Evolutionary conservation across 2,329 filamentous ascomycete species (phyloP).

Genomic region (Trichoderma koningii): DNA sequence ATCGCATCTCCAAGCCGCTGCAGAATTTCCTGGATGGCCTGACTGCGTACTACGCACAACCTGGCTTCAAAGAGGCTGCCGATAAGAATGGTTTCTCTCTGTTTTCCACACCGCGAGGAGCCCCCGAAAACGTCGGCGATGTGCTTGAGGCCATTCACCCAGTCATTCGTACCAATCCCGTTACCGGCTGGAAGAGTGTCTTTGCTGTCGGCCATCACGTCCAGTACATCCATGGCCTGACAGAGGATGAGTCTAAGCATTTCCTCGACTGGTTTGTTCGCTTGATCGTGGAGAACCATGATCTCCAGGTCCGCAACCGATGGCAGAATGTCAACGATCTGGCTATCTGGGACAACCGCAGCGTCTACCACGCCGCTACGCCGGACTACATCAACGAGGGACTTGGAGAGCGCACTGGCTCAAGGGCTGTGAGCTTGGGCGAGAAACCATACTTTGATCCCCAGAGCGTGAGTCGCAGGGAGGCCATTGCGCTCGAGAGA

Average conservation of each 20-base stretch:
- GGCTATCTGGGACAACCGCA: conserved; percentile 68
- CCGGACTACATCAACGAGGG: conserved; percentile 56
- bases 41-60: conserved; percentile 51
- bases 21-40: conserved; percentile 51
- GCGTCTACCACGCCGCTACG: conserved; percentile 55
- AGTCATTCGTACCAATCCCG: conserved; percentile 61
- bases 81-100: conserved; percentile 49
- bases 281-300: conserved; percentile 56
- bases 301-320: conserved; percentile 57
- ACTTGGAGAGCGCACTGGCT: conserved; percentile 45
- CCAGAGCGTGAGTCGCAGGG: conserved; percentile 42
- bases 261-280: conserved; percentile 53
- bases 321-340: conserved; percentile 54
- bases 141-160: conserved; percentile 55
- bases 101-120: conserved; percentile 50
- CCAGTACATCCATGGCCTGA: conserved; percentile 57
- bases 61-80: conserved; percentile 54
- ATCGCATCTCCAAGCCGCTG: conserved; percentile 53
- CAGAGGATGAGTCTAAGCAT: conserved; percentile 55
- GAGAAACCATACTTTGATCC: conserved; percentile 48
- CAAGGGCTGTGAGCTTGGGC: conserved; percentile 46
- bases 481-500: conserved; percentile 37
- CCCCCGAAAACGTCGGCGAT: conserved; percentile 58
- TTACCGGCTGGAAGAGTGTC: conserved; percentile 60
- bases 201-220: conserved; percentile 56